Base-by-base conservation (phyloP, 441 rosid genomes). In the Viola pubescens region DNA sequence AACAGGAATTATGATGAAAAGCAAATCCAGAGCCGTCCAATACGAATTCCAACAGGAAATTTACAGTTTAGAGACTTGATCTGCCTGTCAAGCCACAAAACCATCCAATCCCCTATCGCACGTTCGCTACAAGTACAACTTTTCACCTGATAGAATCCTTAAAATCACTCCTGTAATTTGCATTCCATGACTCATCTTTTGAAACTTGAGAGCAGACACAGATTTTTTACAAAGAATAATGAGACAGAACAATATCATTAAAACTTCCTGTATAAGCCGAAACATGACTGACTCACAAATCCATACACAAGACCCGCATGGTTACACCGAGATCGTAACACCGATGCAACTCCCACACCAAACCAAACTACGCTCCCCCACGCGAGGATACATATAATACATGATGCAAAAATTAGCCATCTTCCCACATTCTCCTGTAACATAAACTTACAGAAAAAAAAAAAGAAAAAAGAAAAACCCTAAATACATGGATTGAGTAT, bases 401-500 rank as follows among this genome's bases (percentile, higher is more conserved):
- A 66, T 43, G 14, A 73, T 69, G 53, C 68, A 66, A 73, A 73
- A 72, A 65, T 70, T 58, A 66, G 68, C 66, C 51, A 64, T 56
- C 73, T 58, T 70, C 68, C 58, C 70, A 51, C 19, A 42, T 70
- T 64, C 59, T 56, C 62, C 66, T 65, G 41, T 50, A 56, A 66
- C 66, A 65, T 63, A 40, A 70, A 72, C 72, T 62, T 47, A 65
- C 8, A 37, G 4, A 37, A 63, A 48, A 48, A 44, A 56, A 2
- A 2, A 26, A 26, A 26, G 19, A 16, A 16, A 16, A 16, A 16
- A 16, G 19, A 16, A 16, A 16, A 16, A n/a, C 63, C 68, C 73
- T 81, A 60, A 63, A 64, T 75, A 76, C 83, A 74, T 67, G 77
- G 40, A 62, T 71, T 62, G 73, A 55, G 62, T 72, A 58, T 71